Conservation (phyloP, 306 rosid species). For the Citrullus mucosospermus region DNA sequence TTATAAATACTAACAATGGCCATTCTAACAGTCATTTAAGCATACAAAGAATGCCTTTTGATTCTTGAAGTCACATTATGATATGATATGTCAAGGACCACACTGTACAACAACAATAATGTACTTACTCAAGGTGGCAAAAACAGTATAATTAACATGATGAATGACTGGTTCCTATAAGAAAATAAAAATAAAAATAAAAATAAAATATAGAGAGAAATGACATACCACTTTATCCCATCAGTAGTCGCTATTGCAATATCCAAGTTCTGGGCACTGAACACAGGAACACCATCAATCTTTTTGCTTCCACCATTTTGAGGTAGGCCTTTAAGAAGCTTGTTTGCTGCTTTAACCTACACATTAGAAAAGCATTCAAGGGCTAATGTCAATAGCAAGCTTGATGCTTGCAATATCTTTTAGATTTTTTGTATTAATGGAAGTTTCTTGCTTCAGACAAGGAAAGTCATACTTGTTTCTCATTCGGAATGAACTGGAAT, state of each 20-base stretch:
- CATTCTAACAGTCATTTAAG: background rate
- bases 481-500: slow-evolving; percentile 94
- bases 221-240: slow-evolving; percentile 73
- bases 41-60: background rate
- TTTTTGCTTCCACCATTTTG: slow-evolving; percentile 41
- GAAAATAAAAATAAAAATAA: too few relatives aligned
- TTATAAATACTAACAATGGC: background rate
- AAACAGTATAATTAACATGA: slow-evolving; percentile 9
- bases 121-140: background rate
- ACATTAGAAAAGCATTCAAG: slow-evolving; percentile 10
- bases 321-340: slow-evolving; percentile 52
- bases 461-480: slow-evolving; percentile 65
- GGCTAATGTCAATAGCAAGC: background rate
- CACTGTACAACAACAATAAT: background rate
- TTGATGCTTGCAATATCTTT: background rate
- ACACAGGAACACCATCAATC: slow-evolving; percentile 95
- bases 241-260: slow-evolving; percentile 85
- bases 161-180: too few relatives aligned
- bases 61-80: background rate
- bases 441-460: background rate
- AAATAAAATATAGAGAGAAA: background rate
- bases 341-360: slow-evolving; percentile 91
- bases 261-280: slow-evolving; percentile 88
- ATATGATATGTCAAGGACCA: background rate
- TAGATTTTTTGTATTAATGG: background rate